phyloP scores from a whole-genome alignment of 176 grass and related monocot species.

The Phoenix roebelenii region DNA sequence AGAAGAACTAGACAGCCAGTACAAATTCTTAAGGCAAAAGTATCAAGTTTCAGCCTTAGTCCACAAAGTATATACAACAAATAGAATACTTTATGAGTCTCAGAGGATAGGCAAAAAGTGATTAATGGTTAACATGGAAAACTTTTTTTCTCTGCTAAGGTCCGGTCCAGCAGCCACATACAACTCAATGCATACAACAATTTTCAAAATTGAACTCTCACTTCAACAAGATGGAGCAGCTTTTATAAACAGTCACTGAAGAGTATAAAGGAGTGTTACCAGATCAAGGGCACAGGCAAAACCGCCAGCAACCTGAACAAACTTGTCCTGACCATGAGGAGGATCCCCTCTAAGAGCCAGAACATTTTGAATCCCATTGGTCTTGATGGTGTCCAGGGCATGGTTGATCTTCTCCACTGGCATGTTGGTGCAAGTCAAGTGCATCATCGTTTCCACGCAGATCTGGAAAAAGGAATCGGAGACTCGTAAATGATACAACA shows the following conservation, averaged over 20 bases:
- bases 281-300: slow-evolving; percentile 79
- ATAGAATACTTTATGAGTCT: no score
- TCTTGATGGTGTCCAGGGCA: slow-evolving; percentile 67
- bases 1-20: not conserved
- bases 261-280: slow-evolving; percentile 27
- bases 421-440: slow-evolving; percentile 93
- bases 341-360: slow-evolving; percentile 79
- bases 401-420: slow-evolving; percentile 77
- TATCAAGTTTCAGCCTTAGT: no score
- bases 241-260: not conserved
- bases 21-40: no score
- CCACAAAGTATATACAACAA: no score
- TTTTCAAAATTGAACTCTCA: no score
- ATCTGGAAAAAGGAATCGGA: slow-evolving; percentile 33
- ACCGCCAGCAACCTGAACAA: slow-evolving; percentile 72
- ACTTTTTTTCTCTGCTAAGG: no score
- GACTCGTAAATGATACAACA: not conserved
- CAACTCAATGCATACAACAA: no score
- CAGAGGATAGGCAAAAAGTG: no score
- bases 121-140: no score
- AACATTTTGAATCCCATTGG: slow-evolving; percentile 93
- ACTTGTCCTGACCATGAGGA: slow-evolving; percentile 78
- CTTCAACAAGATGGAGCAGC: no score
- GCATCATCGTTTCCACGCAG: slow-evolving; percentile 94
- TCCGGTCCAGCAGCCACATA: not conserved